Evolutionary conservation across 768 basidiomycete species (phyloP).

Genomic region (Coprinopsis cinerea): DNA sequence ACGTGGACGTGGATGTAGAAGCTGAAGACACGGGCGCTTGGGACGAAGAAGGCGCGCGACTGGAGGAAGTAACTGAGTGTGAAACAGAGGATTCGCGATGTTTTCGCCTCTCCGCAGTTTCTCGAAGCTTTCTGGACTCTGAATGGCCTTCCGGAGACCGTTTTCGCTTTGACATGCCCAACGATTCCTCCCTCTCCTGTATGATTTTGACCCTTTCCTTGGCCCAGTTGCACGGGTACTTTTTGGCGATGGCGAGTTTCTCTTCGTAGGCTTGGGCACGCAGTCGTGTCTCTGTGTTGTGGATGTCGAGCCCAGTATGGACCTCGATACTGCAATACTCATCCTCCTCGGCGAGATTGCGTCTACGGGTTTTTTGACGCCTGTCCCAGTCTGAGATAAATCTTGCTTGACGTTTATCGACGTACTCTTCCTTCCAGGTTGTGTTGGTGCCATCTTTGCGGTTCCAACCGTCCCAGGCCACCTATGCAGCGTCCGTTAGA

Average conservation of each 20-base stretch:
- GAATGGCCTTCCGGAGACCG: background rate
- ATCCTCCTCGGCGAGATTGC: conserved; percentile 21
- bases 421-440: conserved; percentile 39
- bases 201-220: background rate
- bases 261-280: conserved; percentile 41
- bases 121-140: background rate
- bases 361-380: conserved; percentile 25
- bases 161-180: background rate
- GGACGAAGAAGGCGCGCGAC: too few relatives aligned
- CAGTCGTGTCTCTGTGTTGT: conserved; percentile 38
- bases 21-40: background rate
- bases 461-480: conserved; percentile 47
- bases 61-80: background rate
- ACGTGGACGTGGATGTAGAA: background rate
- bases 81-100: background rate
- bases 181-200: background rate
- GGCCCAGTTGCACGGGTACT: background rate
- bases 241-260: conserved; percentile 25
- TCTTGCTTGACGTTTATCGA: conserved; percentile 15
- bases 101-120: background rate
- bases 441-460: conserved; percentile 48
- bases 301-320: conserved; percentile 28
- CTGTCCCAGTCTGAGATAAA: conserved; percentile 27
- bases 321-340: conserved; percentile 36
- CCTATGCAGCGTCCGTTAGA: conserved; percentile 24